Evolutionary conservation across 257 asterid species (phyloP), one percentile per base, ranked within the genome.

Genomic region (Lantana camara): DNA sequence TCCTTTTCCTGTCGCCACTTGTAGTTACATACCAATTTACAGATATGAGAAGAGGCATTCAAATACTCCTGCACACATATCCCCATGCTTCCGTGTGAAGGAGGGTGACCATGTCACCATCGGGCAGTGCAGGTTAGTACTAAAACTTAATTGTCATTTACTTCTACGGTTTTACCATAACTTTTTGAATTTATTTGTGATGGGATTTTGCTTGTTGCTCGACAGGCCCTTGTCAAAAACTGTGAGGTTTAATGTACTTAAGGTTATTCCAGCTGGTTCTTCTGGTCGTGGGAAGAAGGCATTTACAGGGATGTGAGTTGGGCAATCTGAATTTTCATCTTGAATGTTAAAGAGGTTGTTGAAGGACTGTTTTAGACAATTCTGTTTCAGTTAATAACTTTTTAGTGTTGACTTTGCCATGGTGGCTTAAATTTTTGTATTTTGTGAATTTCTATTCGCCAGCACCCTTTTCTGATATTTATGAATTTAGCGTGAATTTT

Each of bases 1-100:
- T 1, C 11, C 34, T 40, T 23, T 11, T 11, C 54, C 30, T 15
- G 57, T 9, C 53, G 8, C 5, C 5, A 27, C 4, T 27, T 27
- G n/a, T n/a, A 27, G 32, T 35, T 51, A 60, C 5, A 16, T 52
- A 1, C 30, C 51, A 1, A 42, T 35, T 4, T 52, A 0, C 45
- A 90, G 97, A 58, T 91, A 85, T 56, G 97, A 91, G 75, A 91
- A 91, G 75, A 77, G 97, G 60, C 96, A 88, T 57, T 88, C 96
- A 0, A 90, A 88, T 66, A 85, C 81, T 46, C 89, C 97, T 11
- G 96, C 96, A 5, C 96, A 91, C 29, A 65, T 87, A 27, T 90
- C 97, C 32, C 96, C 96, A 14, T 87, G 95, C 80, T 87, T 90
- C 77, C 96, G 96, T 48, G 95, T 83, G 73, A 87, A 78, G 64